These are phyloP conservation scores for Diaporthe velutina DNA, from an alignment of 2,329 filamentous ascomycete species.

Conservation along the genomic window DNA sequence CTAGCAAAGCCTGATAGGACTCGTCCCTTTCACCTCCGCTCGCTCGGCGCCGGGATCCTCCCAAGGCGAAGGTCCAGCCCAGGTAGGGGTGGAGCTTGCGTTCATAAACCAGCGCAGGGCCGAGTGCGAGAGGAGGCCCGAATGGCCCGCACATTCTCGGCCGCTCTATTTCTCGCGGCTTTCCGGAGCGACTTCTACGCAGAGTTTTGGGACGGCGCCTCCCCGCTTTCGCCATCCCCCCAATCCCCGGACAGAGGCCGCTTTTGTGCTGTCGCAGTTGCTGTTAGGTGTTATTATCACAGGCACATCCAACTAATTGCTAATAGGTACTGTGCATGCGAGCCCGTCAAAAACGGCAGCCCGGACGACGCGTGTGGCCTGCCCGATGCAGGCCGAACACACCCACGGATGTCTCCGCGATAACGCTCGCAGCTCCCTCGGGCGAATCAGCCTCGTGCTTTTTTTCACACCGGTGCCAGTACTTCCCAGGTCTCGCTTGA, in stretches of 20 bases:
- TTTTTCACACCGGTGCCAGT: background rate
- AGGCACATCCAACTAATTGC: background rate
- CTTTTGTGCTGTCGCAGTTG: background rate
- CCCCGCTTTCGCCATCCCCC: slow-evolving; percentile 16
- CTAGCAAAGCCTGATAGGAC: slow-evolving; percentile 9
- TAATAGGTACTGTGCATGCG: slow-evolving; percentile 15
- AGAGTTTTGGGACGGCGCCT: slow-evolving; percentile 17
- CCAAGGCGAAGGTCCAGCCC: background rate
- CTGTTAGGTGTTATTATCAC: background rate
- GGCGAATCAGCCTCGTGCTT: slow-evolving; percentile 16
- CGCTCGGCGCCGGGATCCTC: slow-evolving; percentile 21
- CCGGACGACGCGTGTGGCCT: background rate
- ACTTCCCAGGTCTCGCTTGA: slow-evolving; percentile 2
- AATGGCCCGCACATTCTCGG: slow-evolving; percentile 29
- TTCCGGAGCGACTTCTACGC: slow-evolving; percentile 18
- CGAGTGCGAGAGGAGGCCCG: slow-evolving; percentile 22
- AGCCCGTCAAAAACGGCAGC: background rate
- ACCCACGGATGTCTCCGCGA: background rate
- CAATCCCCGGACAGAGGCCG: slow-evolving; percentile 1
- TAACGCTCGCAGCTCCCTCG: slow-evolving; percentile 12
- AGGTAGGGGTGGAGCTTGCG: slow-evolving; percentile 9
- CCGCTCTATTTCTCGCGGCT: slow-evolving; percentile 31
- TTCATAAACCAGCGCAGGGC: slow-evolving; percentile 15
- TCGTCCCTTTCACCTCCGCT: background rate
- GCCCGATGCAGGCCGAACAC: slow-evolving; percentile 27